phyloP scores from a whole-genome alignment of 192 early-diverging fungal species.

The Podila horticola region DNA sequence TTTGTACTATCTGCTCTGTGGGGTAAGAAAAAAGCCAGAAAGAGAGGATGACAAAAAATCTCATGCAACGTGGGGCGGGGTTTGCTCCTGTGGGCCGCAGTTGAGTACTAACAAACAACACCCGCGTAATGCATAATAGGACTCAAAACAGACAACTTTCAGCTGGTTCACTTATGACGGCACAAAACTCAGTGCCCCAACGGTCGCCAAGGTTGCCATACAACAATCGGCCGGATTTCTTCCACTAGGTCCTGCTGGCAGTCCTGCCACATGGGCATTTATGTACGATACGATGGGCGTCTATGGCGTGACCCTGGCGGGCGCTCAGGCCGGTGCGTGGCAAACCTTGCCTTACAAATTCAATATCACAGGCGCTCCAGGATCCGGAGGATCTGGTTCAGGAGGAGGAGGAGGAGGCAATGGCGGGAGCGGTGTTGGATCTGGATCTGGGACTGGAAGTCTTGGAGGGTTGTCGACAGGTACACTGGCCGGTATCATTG shows the following conservation, averaged over 20 bases:
- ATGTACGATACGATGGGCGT: background rate
- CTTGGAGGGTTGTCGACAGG: background rate
- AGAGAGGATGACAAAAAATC: too few species aligned
- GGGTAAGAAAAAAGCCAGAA: slow-evolving; percentile 1
- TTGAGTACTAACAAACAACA: too few species aligned
- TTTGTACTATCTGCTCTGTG: slow-evolving; percentile 13
- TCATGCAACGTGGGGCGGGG: too few species aligned
- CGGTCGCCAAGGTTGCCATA: background rate
- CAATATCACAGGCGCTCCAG: background rate
- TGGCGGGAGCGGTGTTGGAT: background rate
- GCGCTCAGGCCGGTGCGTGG: background rate
- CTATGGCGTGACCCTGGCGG: background rate
- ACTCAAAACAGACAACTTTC: too few species aligned
- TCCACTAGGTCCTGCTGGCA: background rate
- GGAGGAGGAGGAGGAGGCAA: background rate
- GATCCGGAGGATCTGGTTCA: too few species aligned
- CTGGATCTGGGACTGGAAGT: background rate
- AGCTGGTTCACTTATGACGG: background rate
- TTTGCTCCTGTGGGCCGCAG: too few species aligned
- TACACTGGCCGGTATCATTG: background rate
- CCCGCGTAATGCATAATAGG: too few species aligned
- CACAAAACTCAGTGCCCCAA: background rate
- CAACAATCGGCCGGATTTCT: background rate
- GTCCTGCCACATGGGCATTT: slow-evolving; percentile 1
- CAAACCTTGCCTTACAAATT: background rate